Evolutionary conservation across 2,329 filamentous ascomycete genomes (phyloP).

Genomic region (Fusarium sp.): DNA sequence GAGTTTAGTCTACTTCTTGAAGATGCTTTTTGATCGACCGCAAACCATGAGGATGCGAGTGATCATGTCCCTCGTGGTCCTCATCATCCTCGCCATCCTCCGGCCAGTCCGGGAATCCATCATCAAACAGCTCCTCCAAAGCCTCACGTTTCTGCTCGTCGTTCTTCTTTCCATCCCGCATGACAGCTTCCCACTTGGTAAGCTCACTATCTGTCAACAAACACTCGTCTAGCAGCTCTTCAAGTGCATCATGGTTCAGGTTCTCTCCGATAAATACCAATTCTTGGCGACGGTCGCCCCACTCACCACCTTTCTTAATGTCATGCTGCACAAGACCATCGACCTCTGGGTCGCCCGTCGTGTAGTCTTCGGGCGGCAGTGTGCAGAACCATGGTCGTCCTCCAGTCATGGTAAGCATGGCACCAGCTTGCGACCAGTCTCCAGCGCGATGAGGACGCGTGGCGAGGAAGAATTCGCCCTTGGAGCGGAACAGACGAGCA

Average conservation of each 20-base stretch:
- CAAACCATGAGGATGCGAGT: conserved; percentile 18
- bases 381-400: conserved; percentile 73
- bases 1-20: conserved; percentile 38
- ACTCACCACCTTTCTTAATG: conserved; percentile 69
- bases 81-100: conserved; percentile 59
- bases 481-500: conserved; percentile 71
- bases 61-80: conserved; percentile 51
- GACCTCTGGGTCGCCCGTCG: conserved; percentile 63
- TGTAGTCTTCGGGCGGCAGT: conserved; percentile 66
- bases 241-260: conserved; percentile 68
- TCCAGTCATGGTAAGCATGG: conserved; percentile 73
- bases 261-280: conserved; percentile 81
- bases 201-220: conserved; percentile 74
- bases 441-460: conserved; percentile 69
- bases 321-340: conserved; percentile 65
- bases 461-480: conserved; percentile 73
- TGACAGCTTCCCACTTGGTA: conserved; percentile 66
- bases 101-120: conserved; percentile 71
- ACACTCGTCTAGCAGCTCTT: conserved; percentile 70
- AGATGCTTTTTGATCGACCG: conserved; percentile 45
- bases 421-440: conserved; percentile 75
- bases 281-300: conserved; percentile 80
- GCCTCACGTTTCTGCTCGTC: conserved; percentile 61
- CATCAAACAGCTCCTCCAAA: conserved; percentile 68
- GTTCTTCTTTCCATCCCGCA: conserved; percentile 58